Conservation (phyloP, 129 eudicot species). For the Artemisia tridentata region DNA sequence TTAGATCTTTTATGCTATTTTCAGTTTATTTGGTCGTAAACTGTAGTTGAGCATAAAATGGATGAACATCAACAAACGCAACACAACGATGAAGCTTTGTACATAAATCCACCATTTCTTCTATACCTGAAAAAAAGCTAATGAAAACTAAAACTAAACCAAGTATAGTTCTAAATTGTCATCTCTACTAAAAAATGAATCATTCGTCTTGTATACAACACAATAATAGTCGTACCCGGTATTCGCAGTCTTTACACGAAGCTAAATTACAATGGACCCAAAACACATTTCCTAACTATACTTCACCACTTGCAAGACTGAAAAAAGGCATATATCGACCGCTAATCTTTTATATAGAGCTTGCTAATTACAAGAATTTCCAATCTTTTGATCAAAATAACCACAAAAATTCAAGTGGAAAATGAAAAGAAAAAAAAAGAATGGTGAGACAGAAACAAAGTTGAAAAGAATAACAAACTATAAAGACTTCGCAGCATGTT, state of each 20-base stretch:
- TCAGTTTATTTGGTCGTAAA: too few species aligned
- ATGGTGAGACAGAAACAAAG: slow-evolving; percentile 32
- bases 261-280: background rate
- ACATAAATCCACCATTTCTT: too few species aligned
- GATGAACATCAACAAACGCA: too few species aligned
- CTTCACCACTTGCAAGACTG: slow-evolving; percentile 24
- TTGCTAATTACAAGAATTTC: slow-evolving; percentile 41
- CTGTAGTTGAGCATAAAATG: too few species aligned
- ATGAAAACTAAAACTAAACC: too few species aligned
- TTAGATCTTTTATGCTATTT: too few species aligned
- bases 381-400: slow-evolving; percentile 27
- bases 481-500: slow-evolving; percentile 7
- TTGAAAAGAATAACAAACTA: slow-evolving; percentile 34
- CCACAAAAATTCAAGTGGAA: slow-evolving; percentile 30
- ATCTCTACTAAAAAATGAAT: too few species aligned
- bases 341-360: slow-evolving; percentile 29
- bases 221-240: background rate
- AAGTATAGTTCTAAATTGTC: too few species aligned
- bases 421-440: slow-evolving; percentile 23
- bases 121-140: too few species aligned
- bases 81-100: too few species aligned
- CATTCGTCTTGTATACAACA: too few species aligned
- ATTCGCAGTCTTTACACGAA: background rate
- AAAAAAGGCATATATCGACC: slow-evolving; percentile 12
- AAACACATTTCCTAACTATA: slow-evolving; percentile 9